phyloP scores from a whole-genome alignment of 2,329 filamentous ascomycete genomes.

The Gnomoniopsis smithogilvyi region DNA sequence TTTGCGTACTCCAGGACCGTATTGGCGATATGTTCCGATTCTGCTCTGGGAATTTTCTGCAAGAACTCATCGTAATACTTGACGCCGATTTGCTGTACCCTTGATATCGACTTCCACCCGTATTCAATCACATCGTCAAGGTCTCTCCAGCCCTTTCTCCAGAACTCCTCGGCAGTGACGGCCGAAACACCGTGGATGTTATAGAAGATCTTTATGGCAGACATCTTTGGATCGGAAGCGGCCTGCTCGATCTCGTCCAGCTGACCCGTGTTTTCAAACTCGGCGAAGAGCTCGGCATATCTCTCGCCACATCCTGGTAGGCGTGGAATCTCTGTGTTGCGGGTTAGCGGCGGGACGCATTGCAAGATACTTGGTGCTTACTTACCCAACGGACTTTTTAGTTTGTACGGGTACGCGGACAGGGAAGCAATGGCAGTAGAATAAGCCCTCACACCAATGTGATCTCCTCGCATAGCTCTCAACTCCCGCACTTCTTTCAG shows the following conservation, averaged over 20 bases:
- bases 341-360: background rate
- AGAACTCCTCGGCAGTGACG: conserved; percentile 77
- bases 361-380: background rate
- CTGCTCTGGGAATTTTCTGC: conserved; percentile 64
- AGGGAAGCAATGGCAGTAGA: conserved; percentile 81
- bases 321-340: conserved; percentile 40
- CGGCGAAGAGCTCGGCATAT: conserved; percentile 72
- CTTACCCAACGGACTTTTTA: conserved; percentile 41
- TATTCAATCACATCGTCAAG: conserved; percentile 82
- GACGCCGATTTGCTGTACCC: conserved; percentile 88
- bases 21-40: conserved; percentile 68
- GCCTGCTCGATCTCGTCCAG: conserved; percentile 64
- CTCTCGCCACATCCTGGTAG: conserved; percentile 82
- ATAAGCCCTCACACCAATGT: conserved; percentile 81
- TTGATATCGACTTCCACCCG: conserved; percentile 71
- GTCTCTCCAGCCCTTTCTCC: conserved; percentile 74
- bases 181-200: conserved; percentile 91
- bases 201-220: conserved; percentile 68
- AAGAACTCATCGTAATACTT: conserved; percentile 91
- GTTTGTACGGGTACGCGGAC: conserved; percentile 68
- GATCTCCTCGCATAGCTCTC: conserved; percentile 68
- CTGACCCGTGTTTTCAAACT: conserved; percentile 62
- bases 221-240: conserved; percentile 61
- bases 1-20: conserved; percentile 66
- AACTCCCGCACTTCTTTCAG: conserved; percentile 72